Percentiles rank a stretch among this genome's conserved stretches.
phyloP scores from a whole-genome alignment of 1,284 basidiomycete genomes.

The Boletus nobilissimus region DNA sequence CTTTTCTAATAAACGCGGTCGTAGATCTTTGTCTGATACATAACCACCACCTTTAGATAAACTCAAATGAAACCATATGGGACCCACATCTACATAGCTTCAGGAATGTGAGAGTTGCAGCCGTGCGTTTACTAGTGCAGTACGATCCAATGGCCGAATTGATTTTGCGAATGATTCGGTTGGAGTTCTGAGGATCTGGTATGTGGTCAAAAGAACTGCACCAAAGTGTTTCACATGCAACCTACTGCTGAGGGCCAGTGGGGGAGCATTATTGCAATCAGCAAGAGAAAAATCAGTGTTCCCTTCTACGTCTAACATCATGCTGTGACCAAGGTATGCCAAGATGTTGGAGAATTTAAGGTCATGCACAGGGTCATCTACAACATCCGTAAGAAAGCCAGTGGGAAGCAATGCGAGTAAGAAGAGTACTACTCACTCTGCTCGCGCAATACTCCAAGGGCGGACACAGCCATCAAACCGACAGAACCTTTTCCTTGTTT shows the following conservation, averaged over 20 bases:
- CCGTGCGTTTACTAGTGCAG: not conserved
- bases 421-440: not conserved
- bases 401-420: not conserved
- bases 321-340: not conserved
- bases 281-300: not conserved
- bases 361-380: not conserved
- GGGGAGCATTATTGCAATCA: not conserved
- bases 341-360: not conserved
- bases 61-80: not conserved
- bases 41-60: not conserved
- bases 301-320: not conserved
- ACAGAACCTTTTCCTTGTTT: not conserved
- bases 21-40: not conserved
- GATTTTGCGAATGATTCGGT: not conserved
- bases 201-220: not conserved
- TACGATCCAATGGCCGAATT: not conserved
- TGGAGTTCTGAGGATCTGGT: not conserved
- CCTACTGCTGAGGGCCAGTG: not conserved
- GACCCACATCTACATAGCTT: not conserved
- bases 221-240: not conserved
- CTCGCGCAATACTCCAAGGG: not conserved
- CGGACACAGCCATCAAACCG: not conserved
- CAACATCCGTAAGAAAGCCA: not conserved
- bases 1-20: not conserved
- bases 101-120: not conserved